Evolutionary conservation across 1,284 basidiomycete genomes (phyloP), one percentile per base, ranked within the genome.

Genomic region (Puccinia triticina): DNA sequence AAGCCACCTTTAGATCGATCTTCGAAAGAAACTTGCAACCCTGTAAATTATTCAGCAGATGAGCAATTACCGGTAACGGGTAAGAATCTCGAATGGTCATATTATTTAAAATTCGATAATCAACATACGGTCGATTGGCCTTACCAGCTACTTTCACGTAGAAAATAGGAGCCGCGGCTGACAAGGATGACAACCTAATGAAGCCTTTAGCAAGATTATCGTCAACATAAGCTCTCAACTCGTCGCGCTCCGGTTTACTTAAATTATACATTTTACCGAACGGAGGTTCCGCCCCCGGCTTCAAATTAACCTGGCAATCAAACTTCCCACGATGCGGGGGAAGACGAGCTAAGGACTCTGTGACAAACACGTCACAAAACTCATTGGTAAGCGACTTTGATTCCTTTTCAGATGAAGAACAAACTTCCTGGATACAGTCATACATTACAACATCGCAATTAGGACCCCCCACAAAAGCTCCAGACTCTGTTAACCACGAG

Each of bases 141-240:
- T 78, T 78, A 2, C 61, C 64, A 2, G 23, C 8, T 34, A 26
- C 18, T 12, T 67, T 69, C 46, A 78, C 76, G 69, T n/a, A 78
- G 53, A 77, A 78, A 4, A 78, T 78, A 4, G 76, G 76, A n/a
- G 64, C 55, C 12, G 64, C 77, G 8, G 77, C 64, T 14, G 43
- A 23, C 5, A 64, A 78, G 40, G 77, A 78, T n/a, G 77, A 78
- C 0, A n/a, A 16, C 8, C 53, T 0, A 26, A 78, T 78, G 34
- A 69, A 69, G 14, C 77, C 61, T 34, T 78, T 78, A 4, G 14
- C 48, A 10, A 78, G 0, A 46, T 34, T 32, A 14, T 69, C 37
- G 10, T 69, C 26, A 46, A 77, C 59, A 32, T 66, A 77, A 29
- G 1, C 10, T 4, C 66, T 61, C n/a, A 77, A 32, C 14, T 77